phyloP scores from a whole-genome alignment of 257 asterid species.

The Solanum tarijense region DNA sequence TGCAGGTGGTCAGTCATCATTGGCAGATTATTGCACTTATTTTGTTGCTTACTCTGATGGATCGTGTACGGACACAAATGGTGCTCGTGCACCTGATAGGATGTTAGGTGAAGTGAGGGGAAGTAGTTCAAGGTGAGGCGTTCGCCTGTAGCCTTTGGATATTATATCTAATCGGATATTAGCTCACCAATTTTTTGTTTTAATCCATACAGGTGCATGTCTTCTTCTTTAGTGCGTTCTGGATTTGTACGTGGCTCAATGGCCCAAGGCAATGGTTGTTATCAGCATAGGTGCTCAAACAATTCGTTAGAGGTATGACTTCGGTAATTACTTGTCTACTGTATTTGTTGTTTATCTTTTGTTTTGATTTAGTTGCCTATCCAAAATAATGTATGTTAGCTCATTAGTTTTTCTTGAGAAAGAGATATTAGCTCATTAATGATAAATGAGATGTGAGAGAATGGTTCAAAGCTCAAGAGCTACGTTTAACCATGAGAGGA shows the following conservation, averaged over 20 bases:
- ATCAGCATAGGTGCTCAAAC: conserved; percentile 73
- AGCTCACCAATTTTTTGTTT: not conserved
- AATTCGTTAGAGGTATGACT: conserved; percentile 62
- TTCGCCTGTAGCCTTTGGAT: not conserved
- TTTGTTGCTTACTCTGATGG: conserved; percentile 98
- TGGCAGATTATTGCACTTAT: conserved; percentile 98
- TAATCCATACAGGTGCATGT: conserved; percentile 61
- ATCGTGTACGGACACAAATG: conserved; percentile 88
- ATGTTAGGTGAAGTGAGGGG: conserved; percentile 99
- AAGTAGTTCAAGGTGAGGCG: conserved; percentile 63
- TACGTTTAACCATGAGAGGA: not conserved
- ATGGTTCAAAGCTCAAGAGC: not conserved
- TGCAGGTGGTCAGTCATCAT: conserved; percentile 97
- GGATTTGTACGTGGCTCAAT: conserved; percentile 91
- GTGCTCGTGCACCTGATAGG: conserved; percentile 94
- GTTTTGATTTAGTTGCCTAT: not conserved
- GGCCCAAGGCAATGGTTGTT: conserved; percentile 90
- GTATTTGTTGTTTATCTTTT: not conserved
- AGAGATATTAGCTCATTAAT: not conserved
- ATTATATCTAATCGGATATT: not conserved
- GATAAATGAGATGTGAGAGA: not conserved
- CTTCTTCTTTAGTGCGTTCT: conserved; percentile 77
- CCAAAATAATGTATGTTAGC: not conserved
- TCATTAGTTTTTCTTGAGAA: not conserved
- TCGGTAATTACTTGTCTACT: not conserved